A percentile compares a stretch with the other conserved stretches of the same genome.
phyloP scores from a whole-genome alignment of 2,329 filamentous ascomycete species.

The Aspergillus japonicus region DNA sequence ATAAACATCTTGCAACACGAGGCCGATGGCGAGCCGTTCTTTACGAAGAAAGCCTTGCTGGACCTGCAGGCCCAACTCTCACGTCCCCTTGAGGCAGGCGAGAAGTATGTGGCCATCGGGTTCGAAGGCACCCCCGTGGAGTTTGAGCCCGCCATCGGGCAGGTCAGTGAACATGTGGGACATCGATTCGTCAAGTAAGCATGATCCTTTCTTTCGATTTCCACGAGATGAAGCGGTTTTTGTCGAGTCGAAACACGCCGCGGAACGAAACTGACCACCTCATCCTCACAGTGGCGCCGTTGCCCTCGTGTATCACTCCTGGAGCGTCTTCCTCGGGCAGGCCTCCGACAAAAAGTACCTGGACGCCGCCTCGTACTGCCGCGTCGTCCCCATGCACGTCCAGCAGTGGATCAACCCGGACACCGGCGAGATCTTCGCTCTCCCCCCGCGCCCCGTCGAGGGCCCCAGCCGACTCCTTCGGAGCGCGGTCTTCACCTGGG shows the following conservation, averaged over 20 bases:
- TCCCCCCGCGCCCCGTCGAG: background rate
- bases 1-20: background rate
- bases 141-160: background rate
- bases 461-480: background rate
- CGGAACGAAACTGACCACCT: no score
- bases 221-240: background rate
- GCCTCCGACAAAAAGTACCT: background rate
- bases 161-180: background rate
- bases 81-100: background rate
- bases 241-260: background rate
- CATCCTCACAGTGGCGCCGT: background rate
- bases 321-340: background rate
- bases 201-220: background rate
- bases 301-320: background rate
- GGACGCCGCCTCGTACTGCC: background rate
- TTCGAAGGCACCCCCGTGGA: background rate
- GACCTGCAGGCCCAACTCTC: background rate
- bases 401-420: background rate
- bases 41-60: background rate
- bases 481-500: background rate
- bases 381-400: background rate
- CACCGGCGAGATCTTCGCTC: background rate
- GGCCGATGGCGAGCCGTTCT: background rate
- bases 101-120: background rate
- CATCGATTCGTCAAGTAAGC: background rate